These are phyloP conservation scores for Tylopilus intermedius DNA, from an alignment of 768 basidiomycete species.

Conservation along the genomic window DNA sequence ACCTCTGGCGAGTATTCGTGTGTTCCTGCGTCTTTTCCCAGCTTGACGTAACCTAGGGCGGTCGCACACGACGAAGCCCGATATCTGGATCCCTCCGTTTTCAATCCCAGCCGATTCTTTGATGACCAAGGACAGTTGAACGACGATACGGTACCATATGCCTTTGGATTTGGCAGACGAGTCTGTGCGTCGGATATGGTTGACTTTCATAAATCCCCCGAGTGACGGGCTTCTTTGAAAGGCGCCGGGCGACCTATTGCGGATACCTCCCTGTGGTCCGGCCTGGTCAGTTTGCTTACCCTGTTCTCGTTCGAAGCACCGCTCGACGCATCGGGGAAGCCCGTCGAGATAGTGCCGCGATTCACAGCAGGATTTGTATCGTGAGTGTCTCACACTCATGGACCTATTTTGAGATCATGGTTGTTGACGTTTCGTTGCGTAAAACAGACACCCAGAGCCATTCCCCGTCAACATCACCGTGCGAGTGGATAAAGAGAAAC, in stretches of 20 bases:
- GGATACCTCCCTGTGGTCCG: constrained; percentile 2
- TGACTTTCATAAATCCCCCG: background rate
- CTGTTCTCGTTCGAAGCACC: constrained; percentile 7
- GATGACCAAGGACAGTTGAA: constrained; percentile 6
- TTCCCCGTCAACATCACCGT: background rate
- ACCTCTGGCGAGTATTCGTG: constrained; percentile 5
- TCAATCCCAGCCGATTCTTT: constrained; percentile 8
- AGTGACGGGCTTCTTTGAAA: background rate
- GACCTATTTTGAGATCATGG: background rate
- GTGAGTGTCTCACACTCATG: too few species aligned
- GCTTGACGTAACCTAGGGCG: constrained; percentile 1
- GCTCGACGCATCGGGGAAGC: background rate
- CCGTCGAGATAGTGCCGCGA: constrained; percentile 1
- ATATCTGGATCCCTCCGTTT: constrained; percentile 1
- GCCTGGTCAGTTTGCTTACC: constrained; percentile 1
- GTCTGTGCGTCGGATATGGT: constrained; percentile 1
- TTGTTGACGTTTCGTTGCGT: background rate
- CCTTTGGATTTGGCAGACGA: constrained; percentile 3
- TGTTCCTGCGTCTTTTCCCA: background rate
- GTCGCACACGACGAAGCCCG: constrained; percentile 5
- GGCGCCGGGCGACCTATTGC: constrained; percentile 3
- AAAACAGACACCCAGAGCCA: background rate
- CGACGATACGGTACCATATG: constrained; percentile 5
- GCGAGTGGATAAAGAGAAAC: background rate
- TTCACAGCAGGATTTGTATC: constrained; percentile 1